phyloP scores from a whole-genome alignment of 495 filamentous ascomycete genomes.

The Tetracladium setigerum region DNA sequence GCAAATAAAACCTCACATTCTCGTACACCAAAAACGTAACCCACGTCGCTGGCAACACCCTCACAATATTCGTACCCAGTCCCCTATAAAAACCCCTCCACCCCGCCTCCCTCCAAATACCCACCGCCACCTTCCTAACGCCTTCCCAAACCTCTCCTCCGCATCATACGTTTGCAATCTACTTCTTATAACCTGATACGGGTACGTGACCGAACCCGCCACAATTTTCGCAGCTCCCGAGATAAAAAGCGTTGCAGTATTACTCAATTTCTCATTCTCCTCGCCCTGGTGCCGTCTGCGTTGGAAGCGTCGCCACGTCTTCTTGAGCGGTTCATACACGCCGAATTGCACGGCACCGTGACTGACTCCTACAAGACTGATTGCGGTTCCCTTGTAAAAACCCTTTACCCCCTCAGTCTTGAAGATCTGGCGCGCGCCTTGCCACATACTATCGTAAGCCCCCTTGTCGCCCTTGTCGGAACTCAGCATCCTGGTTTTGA shows the following conservation, averaged over 20 bases:
- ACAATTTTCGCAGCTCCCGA: conserved; percentile 80
- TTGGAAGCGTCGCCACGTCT: conserved; percentile 30
- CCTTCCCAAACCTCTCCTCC: conserved; percentile 54
- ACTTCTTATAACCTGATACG: conserved; percentile 84
- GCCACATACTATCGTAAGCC: conserved; percentile 70
- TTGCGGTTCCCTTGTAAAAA: conserved; percentile 87
- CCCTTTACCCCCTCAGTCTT: conserved; percentile 63
- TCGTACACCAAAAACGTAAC: conserved; percentile 98
- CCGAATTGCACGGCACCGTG: conserved; percentile 96
- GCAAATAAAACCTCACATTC: conserved; percentile 70
- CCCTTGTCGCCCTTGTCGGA: conserved; percentile 63
- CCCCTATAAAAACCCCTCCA: conserved; percentile 86
- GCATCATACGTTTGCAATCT: conserved; percentile 86
- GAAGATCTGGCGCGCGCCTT: conserved; percentile 59
- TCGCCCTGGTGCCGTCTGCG: not conserved
- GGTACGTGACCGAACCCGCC: conserved; percentile 82
- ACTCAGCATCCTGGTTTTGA: conserved; percentile 96
- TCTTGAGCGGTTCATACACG: conserved; percentile 84
- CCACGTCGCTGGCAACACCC: conserved; percentile 90
- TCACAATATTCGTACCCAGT: conserved; percentile 75
- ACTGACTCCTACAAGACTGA: conserved; percentile 81
- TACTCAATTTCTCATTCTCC: conserved; percentile 45
- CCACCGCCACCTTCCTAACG: conserved; percentile 60
- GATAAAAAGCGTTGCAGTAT: conserved; percentile 67
- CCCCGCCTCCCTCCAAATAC: conserved; percentile 75